Conservation (phyloP, 371 early-diverging fungal genomes). For the Mortierella sp. region DNA sequence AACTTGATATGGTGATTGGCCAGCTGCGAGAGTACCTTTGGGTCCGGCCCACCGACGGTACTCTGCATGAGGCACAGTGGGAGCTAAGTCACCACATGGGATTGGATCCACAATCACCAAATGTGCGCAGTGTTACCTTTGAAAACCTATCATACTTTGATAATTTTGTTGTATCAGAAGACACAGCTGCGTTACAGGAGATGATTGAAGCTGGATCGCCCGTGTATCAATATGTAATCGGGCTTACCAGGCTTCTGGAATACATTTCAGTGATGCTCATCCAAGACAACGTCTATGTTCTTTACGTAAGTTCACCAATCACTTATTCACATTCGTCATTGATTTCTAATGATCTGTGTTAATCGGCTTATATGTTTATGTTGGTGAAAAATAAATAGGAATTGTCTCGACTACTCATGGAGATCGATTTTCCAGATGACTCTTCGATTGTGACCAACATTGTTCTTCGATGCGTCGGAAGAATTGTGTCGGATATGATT, state of each 20-base stretch:
- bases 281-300: slow-evolving; percentile 51
- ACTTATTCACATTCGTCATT: not conserved
- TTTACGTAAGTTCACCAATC: slow-evolving; percentile 39
- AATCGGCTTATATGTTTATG: not conserved
- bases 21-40: slow-evolving; percentile 25
- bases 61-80: slow-evolving; percentile 36
- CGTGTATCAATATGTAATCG: slow-evolving; percentile 52
- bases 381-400: slow-evolving; percentile 35
- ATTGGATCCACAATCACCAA: slow-evolving; percentile 19
- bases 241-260: slow-evolving; percentile 53
- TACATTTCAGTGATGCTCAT: slow-evolving; percentile 57
- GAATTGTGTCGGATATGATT: slow-evolving; percentile 50
- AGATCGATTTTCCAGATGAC: slow-evolving; percentile 46
- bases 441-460: slow-evolving; percentile 54
- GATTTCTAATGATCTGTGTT: not conserved
- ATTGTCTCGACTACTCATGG: slow-evolving; percentile 56
- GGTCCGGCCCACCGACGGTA: slow-evolving; percentile 10
- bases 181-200: slow-evolving; percentile 46
- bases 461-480: slow-evolving; percentile 51
- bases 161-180: slow-evolving; percentile 48
- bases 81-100: slow-evolving; percentile 27
- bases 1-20: slow-evolving; percentile 46
- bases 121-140: slow-evolving; percentile 19
- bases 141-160: slow-evolving; percentile 34
- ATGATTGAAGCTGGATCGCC: slow-evolving; percentile 51